Base-by-base conservation (phyloP, 2,329 filamentous ascomycete species). In the Aspergillus chevalieri region DNA sequence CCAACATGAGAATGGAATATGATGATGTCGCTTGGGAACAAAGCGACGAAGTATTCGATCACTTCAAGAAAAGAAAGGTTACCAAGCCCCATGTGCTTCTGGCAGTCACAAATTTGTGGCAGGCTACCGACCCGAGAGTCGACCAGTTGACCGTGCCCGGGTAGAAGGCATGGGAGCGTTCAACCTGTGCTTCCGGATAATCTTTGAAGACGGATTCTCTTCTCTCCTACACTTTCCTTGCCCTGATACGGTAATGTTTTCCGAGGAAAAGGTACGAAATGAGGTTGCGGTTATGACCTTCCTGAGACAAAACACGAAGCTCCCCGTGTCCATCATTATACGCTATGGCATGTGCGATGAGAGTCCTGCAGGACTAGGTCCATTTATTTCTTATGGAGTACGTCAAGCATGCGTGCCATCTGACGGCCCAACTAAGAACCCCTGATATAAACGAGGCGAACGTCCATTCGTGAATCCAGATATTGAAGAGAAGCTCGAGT, bases 301-400 rank as follows among this genome's bases (percentile, higher is more conserved):
- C 39, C 1, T 53, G 4, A 9, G 3, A 28, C 46, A 55, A 2
- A 22, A 41, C 30, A 49, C 50, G 7, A 38, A 42, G 21, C 52
- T 57, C 8, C 48, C 48, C 0, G 30, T 46, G 12, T 48, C 48
- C 3, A 44, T 43, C 17, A 12, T 55, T 15, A 15, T 34, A 6
- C 21, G 46, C 14, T 49, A 33, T 17, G 43, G 34, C 3, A 39
- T 28, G 6, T 33, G 10, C 14, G 33, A 53, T 14, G 45, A 55
- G 6, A 44, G 41, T 22, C 46, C 46, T 28, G 21, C 39, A 3
- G 57, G 48, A 2, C 46, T 69, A 1, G 64, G 63, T 3, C 64
- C 65, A 1, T 72, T 64, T 47, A 68, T 69, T 69, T 12, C 62
- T 68, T 47, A 67, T 68, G 64, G 59, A 63, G 17, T 68, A 61